Percentiles rank a stretch among this genome's conserved stretches.
Conservation (phyloP, 352 stramenopile species). For the Phytophthora boehmeriae region DNA sequence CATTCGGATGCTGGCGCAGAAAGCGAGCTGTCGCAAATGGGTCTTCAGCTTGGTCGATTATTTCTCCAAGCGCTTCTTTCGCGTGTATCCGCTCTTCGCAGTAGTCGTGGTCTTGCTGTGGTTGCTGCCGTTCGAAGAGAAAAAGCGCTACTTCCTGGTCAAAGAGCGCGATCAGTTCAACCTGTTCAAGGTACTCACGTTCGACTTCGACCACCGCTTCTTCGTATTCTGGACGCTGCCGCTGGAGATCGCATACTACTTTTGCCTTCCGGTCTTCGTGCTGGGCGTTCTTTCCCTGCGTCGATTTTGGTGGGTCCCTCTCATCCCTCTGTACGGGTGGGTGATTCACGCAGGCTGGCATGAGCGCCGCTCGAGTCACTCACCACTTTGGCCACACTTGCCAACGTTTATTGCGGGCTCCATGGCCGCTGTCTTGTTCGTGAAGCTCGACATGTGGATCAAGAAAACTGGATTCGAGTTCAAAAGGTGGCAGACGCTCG, state of each 20-base stretch:
- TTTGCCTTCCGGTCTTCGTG: conserved; percentile 43
- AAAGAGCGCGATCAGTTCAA: conserved; percentile 40
- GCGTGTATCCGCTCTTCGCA: conserved; percentile 42
- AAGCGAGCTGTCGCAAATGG: conserved; percentile 29
- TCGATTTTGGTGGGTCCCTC: conserved; percentile 41
- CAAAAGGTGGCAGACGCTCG: conserved; percentile 14
- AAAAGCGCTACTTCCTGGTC: conserved; percentile 40
- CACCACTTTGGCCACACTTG: conserved; percentile 32
- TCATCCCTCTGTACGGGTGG: conserved; percentile 35
- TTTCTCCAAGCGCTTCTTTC: conserved; percentile 45
- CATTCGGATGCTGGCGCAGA: conserved; percentile 26
- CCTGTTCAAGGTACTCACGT: conserved; percentile 50
- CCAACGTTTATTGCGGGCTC: conserved; percentile 52
- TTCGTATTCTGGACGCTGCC: conserved; percentile 66
- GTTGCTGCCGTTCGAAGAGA: conserved; percentile 34
- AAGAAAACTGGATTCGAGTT: conserved; percentile 28
- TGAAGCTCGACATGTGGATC: conserved; percentile 32
- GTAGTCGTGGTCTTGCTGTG: conserved; percentile 27
- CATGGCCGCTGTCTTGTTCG: conserved; percentile 40
- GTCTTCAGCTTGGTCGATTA: conserved; percentile 33
- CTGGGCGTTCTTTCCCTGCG: conserved; percentile 29
- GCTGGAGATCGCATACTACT: conserved; percentile 60
- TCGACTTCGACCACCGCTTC: conserved; percentile 37
- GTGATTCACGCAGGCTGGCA: conserved; percentile 30
- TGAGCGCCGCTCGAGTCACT: conserved; percentile 35